These are phyloP conservation scores for Pelargonium nanum DNA, from an alignment of 345 rosid genomes.

Conservation along the genomic window DNA sequence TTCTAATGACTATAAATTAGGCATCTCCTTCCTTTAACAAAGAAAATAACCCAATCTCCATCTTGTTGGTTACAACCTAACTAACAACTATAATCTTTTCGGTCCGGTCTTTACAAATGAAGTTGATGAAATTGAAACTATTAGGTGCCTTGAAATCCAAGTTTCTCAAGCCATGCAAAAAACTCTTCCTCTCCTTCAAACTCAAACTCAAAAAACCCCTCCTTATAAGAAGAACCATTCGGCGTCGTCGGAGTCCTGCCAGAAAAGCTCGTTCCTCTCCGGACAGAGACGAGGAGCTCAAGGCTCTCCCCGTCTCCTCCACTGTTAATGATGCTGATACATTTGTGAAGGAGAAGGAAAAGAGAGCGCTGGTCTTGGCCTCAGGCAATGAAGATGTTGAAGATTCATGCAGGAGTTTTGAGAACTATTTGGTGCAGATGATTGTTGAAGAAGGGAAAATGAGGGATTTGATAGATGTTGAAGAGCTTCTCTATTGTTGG, in stretches of 20 bases:
- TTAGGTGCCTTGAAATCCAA: constrained; percentile 45
- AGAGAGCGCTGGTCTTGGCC: too few relatives aligned
- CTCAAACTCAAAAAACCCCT: constrained; percentile 41
- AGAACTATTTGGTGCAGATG: constrained; percentile 75
- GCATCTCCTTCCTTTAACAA: too few relatives aligned
- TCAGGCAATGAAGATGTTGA: constrained; percentile 32
- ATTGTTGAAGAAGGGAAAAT: constrained; percentile 70
- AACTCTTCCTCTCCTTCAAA: constrained; percentile 28
- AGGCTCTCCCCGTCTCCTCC: constrained; percentile 14
- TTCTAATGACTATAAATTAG: too few relatives aligned
- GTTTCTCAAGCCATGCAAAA: constrained; percentile 45
- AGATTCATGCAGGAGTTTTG: constrained; percentile 77
- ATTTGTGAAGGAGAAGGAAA: constrained; percentile 15
- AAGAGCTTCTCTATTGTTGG: constrained; percentile 81
- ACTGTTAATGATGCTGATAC: constrained; percentile 10
- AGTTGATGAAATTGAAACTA: constrained; percentile 49
- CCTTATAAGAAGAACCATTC: constrained; percentile 31
- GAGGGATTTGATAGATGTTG: constrained; percentile 64
- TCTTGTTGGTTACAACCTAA: too few relatives aligned
- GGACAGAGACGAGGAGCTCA: too few relatives aligned
- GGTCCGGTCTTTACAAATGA: too few relatives aligned
- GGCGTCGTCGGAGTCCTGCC: constrained; percentile 12
- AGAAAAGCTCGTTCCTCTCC: constrained; percentile 12
- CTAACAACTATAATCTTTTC: too few relatives aligned
- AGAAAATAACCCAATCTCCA: too few relatives aligned